phyloP scores from a whole-genome alignment of 1,284 basidiomycete genomes.

The Pseudozyma sp. region DNA sequence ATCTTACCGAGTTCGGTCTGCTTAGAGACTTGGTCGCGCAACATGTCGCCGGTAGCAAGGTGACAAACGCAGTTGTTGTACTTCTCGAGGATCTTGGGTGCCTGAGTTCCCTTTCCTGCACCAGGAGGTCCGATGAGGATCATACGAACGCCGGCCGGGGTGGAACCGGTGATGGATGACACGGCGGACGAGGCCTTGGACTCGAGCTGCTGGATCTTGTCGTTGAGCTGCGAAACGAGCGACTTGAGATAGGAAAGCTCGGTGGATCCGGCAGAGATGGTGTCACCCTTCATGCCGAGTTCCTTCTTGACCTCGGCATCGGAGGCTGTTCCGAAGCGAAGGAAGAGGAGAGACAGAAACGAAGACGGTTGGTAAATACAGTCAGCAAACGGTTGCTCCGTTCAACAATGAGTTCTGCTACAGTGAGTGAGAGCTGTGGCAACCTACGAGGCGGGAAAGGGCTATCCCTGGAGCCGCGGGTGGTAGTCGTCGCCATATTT shows the following conservation, averaged over 20 bases:
- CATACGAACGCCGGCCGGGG: constrained; percentile 73
- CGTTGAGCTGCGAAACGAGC: constrained; percentile 65
- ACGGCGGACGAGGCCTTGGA: constrained; percentile 35
- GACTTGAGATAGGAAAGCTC: constrained; percentile 66
- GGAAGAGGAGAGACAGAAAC: not conserved
- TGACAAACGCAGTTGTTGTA: constrained; percentile 89
- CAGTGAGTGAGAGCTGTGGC: too few species aligned
- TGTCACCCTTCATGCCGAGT: constrained; percentile 45
- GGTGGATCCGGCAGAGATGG: constrained; percentile 29
- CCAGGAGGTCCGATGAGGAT: constrained; percentile 96
- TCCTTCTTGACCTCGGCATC: constrained; percentile 45
- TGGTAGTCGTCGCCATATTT: constrained; percentile 50
- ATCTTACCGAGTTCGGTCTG: constrained; percentile 89
- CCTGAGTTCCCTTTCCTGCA: constrained; percentile 99
- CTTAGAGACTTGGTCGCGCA: constrained; percentile 89
- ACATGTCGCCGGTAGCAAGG: constrained; percentile 97
- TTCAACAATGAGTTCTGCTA: not conserved
- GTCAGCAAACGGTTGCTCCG: too few species aligned
- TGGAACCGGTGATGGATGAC: constrained; percentile 25
- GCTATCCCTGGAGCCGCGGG: constrained; percentile 51
- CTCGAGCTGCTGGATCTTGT: constrained; percentile 62
- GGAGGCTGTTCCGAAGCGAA: constrained; percentile 8
- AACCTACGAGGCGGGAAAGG: constrained; percentile 48
- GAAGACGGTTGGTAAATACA: constrained; percentile 11
- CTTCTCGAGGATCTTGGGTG: constrained; percentile 88